Evolutionary conservation across 805 yeast species (phyloP), one percentile per base, ranked within the genome.

Genomic region (Torulaspora gathmanii): DNA sequence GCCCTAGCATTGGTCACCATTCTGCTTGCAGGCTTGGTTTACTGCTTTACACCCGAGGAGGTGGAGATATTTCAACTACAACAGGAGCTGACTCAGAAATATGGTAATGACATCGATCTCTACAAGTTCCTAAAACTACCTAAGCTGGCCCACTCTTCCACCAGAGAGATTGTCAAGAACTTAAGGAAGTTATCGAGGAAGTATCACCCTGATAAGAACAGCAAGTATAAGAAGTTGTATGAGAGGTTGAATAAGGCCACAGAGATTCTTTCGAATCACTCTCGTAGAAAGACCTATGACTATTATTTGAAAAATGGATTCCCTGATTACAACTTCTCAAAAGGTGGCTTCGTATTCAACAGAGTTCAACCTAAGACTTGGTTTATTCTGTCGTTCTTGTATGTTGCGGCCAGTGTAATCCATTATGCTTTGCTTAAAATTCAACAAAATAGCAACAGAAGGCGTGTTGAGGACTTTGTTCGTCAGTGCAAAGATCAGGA

Each of bases 171-270:
- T 40, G 70, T 70, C 43, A 79, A 77, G 53, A 83, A 85, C 17
- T 83, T 85, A 68, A 80, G 86, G 59, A 82, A 79, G 55, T 60
- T 83, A 26, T 82, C 95, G 2, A 72, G 83, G 42, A 72, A 71
- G 50, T 72, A 84, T 54, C 99, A 91, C 61, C 99, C 99, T 0
- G 99, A 91, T 66, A 89, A 91, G 64, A 68, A 68, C 36, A 64
- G 61, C 45, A 72, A 70, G 44, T 73, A 69, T 34, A 70, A 67
- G 46, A 77, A 78, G 51, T 60, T 65, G 17, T 93, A 82, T 60
- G 87, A 91, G 56, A 71, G 91, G 23, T 74, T 93, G 29, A 85
- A 93, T 27, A 64, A 81, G 22, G 85, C 87, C 17, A 83, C 89
- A 27, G 79, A 84, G 57, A 81, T 90, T 44, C 70, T 90, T 38